A percentile compares a stretch with the other conserved stretches of the same genome.
Evolutionary conservation across 1,284 basidiomycete species (phyloP).

Genomic region (Pyrrhoderma noxium): DNA sequence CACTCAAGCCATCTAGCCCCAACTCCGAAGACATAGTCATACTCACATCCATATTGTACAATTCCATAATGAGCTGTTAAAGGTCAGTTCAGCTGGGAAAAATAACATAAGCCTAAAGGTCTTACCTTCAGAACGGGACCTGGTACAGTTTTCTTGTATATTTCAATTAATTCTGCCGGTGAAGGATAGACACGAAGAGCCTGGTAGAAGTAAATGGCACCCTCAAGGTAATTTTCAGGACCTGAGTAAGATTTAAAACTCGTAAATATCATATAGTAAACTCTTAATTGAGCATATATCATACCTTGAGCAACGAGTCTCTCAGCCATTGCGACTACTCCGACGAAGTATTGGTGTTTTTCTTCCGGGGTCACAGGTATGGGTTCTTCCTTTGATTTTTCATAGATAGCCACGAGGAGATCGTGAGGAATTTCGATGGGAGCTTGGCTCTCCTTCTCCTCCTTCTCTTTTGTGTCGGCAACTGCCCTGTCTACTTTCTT

Average conservation of each 20-base stretch:
- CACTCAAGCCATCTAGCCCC: constrained; percentile 24
- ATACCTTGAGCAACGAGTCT: constrained; percentile 72
- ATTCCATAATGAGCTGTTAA: constrained; percentile 72
- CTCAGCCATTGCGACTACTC: constrained; percentile 84
- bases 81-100: not conserved
- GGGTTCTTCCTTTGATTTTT: constrained; percentile 56
- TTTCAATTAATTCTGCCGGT: constrained; percentile 84
- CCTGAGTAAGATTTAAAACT: constrained; percentile 39
- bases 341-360: constrained; percentile 87
- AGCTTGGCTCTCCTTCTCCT: constrained; percentile 33
- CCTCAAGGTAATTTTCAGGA: constrained; percentile 65
- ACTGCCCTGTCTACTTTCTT: constrained; percentile 80
- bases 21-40: constrained; percentile 62
- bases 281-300: constrained; percentile 20
- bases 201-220: constrained; percentile 88
- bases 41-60: constrained; percentile 88
- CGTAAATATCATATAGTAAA: not conserved
- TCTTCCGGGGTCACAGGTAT: constrained; percentile 63
- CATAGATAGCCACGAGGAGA: constrained; percentile 48
- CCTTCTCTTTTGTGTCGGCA: constrained; percentile 58
- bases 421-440: constrained; percentile 39
- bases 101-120: constrained; percentile 12
- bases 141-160: constrained; percentile 91
- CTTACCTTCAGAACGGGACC: constrained; percentile 77
- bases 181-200: constrained; percentile 93